Evolutionary conservation across 306 rosid genomes (phyloP).

Genomic region (Astragalus glycyphyllos): DNA sequence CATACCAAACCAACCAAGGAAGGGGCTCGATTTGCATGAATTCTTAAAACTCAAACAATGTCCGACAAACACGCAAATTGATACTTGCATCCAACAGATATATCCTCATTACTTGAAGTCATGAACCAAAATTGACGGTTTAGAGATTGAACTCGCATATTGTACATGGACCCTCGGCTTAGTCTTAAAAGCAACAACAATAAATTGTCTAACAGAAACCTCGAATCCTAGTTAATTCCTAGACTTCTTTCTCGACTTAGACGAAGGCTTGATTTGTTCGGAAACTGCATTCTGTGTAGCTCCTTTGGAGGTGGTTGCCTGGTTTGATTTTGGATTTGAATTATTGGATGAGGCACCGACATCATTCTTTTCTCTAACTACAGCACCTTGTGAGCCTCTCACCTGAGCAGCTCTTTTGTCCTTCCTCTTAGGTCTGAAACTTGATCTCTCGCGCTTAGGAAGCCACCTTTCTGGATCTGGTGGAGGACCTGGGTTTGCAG

Average conservation of each 20-base stretch:
- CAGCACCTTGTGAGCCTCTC: slow-evolving; percentile 98
- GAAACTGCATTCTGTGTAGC: slow-evolving; percentile 58
- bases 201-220: slow-evolving; percentile 33
- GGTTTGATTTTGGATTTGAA: slow-evolving; percentile 71
- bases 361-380: slow-evolving; percentile 82
- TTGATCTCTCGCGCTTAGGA: slow-evolving; percentile 95
- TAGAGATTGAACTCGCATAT: slow-evolving; percentile 33
- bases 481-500: slow-evolving; percentile 94
- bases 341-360: slow-evolving; percentile 57
- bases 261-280: slow-evolving; percentile 64
- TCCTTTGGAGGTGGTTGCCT: slow-evolving; percentile 64
- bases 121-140: slow-evolving; percentile 41
- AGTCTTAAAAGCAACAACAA: slow-evolving; percentile 36
- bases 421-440: slow-evolving; percentile 93
- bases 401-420: slow-evolving; percentile 98
- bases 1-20: not conserved
- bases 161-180: slow-evolving; percentile 33
- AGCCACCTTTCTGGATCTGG: slow-evolving; percentile 99
- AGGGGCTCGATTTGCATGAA: not conserved
- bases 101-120: slow-evolving; percentile 39
- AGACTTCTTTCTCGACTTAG: slow-evolving; percentile 87
- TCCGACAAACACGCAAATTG: slow-evolving; percentile 10
- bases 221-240: slow-evolving; percentile 57
- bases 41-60: not conserved
- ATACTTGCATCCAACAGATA: slow-evolving; percentile 19